Conservation (phyloP, 805 yeast species). For the Saturnispora halmiae region DNA sequence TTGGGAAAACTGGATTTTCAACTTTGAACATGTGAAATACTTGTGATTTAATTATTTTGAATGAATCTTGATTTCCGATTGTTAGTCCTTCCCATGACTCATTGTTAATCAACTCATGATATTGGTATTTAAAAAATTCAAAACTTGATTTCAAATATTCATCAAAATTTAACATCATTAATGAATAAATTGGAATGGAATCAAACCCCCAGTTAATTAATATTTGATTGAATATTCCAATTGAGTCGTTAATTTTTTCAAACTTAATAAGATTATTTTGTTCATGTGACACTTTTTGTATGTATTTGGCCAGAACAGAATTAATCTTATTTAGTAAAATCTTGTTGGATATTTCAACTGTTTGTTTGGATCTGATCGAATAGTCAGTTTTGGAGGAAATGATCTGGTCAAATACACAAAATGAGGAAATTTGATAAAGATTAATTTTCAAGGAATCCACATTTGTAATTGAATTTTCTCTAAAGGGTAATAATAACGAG, state of each 20-base stretch:
- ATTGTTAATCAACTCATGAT: conserved; percentile 51
- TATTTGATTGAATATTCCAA: conserved; percentile 67
- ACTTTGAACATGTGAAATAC: conserved; percentile 22
- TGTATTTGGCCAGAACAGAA: conserved; percentile 45
- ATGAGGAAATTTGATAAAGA: conserved; percentile 59
- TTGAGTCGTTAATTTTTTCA: conserved; percentile 38
- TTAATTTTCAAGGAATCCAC: conserved; percentile 44
- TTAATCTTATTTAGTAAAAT: conserved; percentile 49
- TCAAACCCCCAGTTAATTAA: conserved; percentile 65
- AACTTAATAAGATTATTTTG: conserved; percentile 39
- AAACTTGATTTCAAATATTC: conserved; percentile 51
- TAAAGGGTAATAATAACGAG: conserved; percentile 54
- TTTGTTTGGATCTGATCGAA: conserved; percentile 52
- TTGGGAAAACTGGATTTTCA: conserved; percentile 37
- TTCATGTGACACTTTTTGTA: conserved; percentile 34
- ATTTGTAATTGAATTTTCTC: conserved; percentile 31
- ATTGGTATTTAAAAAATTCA: conserved; percentile 49
- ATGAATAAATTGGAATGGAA: conserved; percentile 49
- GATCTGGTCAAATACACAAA: conserved; percentile 65
- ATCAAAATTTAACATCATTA: conserved; percentile 50
- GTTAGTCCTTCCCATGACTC: conserved; percentile 88
- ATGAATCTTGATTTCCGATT: conserved; percentile 49
- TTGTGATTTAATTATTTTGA: conserved; percentile 48
- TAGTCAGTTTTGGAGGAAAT: conserved; percentile 55
- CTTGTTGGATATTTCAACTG: conserved; percentile 69